phyloP scores from a whole-genome alignment of 2,329 filamentous ascomycete genomes.

The Alternaria rosae region DNA sequence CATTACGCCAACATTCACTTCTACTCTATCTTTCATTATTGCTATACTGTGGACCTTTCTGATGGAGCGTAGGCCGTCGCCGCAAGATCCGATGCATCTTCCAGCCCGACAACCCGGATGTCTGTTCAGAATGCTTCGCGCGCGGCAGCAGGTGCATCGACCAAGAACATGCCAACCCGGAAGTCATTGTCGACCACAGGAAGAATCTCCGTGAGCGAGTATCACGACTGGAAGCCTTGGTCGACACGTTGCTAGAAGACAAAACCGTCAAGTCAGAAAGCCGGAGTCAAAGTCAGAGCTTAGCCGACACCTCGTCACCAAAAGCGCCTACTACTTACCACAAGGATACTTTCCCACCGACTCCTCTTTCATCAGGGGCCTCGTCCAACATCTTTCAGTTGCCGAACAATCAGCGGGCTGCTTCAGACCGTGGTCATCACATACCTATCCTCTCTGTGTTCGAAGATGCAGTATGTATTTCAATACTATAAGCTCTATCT shows the following conservation, averaged over 20 bases:
- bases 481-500: background rate
- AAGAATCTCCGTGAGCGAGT: slow-evolving; percentile 55
- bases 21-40: background rate
- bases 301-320: slow-evolving; percentile 38
- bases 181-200: slow-evolving; percentile 51
- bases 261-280: slow-evolving; percentile 42
- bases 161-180: slow-evolving; percentile 53
- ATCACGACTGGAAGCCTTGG: slow-evolving; percentile 51
- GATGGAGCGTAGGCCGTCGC: slow-evolving; percentile 52
- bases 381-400: slow-evolving; percentile 30
- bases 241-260: slow-evolving; percentile 50
- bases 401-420: slow-evolving; percentile 31
- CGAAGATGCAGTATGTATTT: slow-evolving; percentile 48
- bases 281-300: slow-evolving; percentile 29
- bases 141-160: slow-evolving; percentile 56
- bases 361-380: slow-evolving; percentile 44
- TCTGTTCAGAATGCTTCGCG: slow-evolving; percentile 56
- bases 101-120: slow-evolving; percentile 46
- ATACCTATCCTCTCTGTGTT: slow-evolving; percentile 50
- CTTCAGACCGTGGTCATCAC: slow-evolving; percentile 40
- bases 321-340: slow-evolving; percentile 32
- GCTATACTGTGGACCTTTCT: slow-evolving; percentile 20
- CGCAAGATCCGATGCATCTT: slow-evolving; percentile 61
- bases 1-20: slow-evolving; percentile 7
- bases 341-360: slow-evolving; percentile 41